Base-by-base conservation (phyloP, 805 yeast genomes). In the Yarrowia deformans region DNA sequence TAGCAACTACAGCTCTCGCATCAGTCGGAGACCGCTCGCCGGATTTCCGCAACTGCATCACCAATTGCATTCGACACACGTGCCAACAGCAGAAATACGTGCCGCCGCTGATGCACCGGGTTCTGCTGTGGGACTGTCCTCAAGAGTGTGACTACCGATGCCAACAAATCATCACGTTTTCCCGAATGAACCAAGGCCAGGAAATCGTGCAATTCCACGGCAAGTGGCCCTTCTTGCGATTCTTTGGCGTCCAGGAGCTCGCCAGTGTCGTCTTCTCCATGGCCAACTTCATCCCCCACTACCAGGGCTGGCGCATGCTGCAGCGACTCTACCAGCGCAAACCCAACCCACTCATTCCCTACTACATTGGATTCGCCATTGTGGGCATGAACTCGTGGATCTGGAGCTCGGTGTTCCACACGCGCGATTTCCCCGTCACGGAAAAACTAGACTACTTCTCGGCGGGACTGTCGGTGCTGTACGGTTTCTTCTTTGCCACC, bases 101-200 rank as follows among this genome's bases (percentile, higher is more conserved):
- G 19, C 54, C 66, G 10, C 76, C 87, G 19, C 82, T 83, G 1
- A 79, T 79, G 70, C 77, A 87, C 70, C 75, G 76, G 58, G 71
- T 85, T 1, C 74, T 93, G 16, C 82, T 83, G 0, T 93, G 97
- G 97, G 85, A 85, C 69, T 91, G 97, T 76, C 79, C 79, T 1
- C 84, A 88, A 37, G 88, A 95, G 75, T 95, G 99, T 79, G 98
- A 95, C 79, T 95, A 95, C 78, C 90, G 88, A 73, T 95, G 99
- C 77, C 98, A 95, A 77, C 87, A 92, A 69, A 76, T 86, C 9
- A 81, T 94, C 55, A 93, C 97, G 0, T 74, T 75, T 1, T 80
- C 84, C 46, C 81, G 97, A 29, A 78, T 80, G 16, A 72, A 69
- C 0, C 72, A 78, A 1, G 81, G 83, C n/a, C 82, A 84, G 70